phyloP scores from a whole-genome alignment of 805 yeast genomes.

The Cyberlindnera samutprakarnensis region DNA sequence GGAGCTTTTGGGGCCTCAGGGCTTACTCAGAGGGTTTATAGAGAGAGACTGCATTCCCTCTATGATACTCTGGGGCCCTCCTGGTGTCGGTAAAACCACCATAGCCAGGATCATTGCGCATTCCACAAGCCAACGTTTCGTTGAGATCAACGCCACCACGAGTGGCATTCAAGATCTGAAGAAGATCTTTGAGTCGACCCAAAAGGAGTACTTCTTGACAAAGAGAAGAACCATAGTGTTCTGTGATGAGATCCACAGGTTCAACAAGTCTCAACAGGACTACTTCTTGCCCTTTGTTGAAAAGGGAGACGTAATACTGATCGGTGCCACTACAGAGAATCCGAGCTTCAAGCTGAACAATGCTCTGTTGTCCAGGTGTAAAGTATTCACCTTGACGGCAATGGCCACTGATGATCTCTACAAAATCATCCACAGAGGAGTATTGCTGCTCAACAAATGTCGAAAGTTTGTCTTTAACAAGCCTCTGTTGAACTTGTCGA shows the following conservation, averaged over 20 bases:
- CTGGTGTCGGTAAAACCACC: slow-evolving; percentile 90
- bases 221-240: slow-evolving; percentile 62
- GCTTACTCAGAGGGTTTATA: slow-evolving; percentile 60
- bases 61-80: slow-evolving; percentile 89
- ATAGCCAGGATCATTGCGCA: slow-evolving; percentile 48
- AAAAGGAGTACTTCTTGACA: slow-evolving; percentile 31
- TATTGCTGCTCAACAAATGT: slow-evolving; percentile 49
- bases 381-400: slow-evolving; percentile 61
- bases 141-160: slow-evolving; percentile 82
- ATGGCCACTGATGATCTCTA: slow-evolving; percentile 42
- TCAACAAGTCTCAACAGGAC: slow-evolving; percentile 83
- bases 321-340: slow-evolving; percentile 98
- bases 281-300: slow-evolving; percentile 78
- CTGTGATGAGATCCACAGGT: slow-evolving; percentile 90
- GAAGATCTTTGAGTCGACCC: slow-evolving; percentile 41
- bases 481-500: slow-evolving; percentile 43
- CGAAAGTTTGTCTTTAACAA: slow-evolving; percentile 44
- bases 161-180: slow-evolving; percentile 61
- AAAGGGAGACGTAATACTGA: slow-evolving; percentile 67
- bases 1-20: slow-evolving; percentile 60
- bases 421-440: slow-evolving; percentile 49
- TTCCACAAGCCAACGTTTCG: slow-evolving; percentile 37
- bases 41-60: slow-evolving; percentile 66
- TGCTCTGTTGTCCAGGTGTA: slow-evolving; percentile 80
- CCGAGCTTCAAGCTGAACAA: slow-evolving; percentile 77